Conservation (phyloP, 768 basidiomycete genomes). For the Naganishia kalamii region DNA sequence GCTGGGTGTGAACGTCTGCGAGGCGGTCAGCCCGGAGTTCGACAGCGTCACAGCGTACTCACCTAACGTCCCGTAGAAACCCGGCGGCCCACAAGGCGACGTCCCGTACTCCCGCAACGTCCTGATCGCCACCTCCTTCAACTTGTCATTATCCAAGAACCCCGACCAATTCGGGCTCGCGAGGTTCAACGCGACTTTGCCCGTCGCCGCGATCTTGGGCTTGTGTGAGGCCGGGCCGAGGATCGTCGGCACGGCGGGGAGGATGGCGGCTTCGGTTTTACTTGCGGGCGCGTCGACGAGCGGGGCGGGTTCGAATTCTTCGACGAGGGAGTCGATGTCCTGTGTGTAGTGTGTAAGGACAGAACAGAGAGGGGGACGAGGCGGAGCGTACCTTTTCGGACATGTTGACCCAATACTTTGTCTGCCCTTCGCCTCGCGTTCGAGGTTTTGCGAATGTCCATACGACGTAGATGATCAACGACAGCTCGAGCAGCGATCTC, state of each 20-base stretch:
- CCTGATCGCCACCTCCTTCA: conserved; percentile 78
- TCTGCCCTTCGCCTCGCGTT: conserved; percentile 74
- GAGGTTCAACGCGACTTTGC: conserved; percentile 60
- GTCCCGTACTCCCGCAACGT: conserved; percentile 82
- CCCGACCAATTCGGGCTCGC: conserved; percentile 89
- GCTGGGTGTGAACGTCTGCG: conserved; percentile 79
- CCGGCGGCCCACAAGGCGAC: conserved; percentile 90
- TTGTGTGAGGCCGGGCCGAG: conserved; percentile 74
- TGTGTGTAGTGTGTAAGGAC: conserved; percentile 39
- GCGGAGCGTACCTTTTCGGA: conserved; percentile 67
- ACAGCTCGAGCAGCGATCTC: conserved; percentile 78
- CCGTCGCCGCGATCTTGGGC: conserved; percentile 59
- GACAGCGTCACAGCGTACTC: conserved; percentile 35
- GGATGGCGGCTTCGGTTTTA: conserved; percentile 59
- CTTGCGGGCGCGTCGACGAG: conserved; percentile 60
- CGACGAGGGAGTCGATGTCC: conserved; percentile 95
- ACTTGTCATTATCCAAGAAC: conserved; percentile 74
- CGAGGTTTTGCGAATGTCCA: conserved; percentile 83
- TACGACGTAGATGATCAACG: conserved; percentile 79
- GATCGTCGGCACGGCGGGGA: conserved; percentile 70
- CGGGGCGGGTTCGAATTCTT: conserved; percentile 87
- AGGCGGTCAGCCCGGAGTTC: background rate
- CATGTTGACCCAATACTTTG: conserved; percentile 84
- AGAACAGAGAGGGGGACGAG: background rate
- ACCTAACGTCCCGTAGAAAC: conserved; percentile 96